These are phyloP conservation scores for Domatiomyces globalis DNA, from an alignment of 2,329 filamentous ascomycete species.

Conservation along the genomic window DNA sequence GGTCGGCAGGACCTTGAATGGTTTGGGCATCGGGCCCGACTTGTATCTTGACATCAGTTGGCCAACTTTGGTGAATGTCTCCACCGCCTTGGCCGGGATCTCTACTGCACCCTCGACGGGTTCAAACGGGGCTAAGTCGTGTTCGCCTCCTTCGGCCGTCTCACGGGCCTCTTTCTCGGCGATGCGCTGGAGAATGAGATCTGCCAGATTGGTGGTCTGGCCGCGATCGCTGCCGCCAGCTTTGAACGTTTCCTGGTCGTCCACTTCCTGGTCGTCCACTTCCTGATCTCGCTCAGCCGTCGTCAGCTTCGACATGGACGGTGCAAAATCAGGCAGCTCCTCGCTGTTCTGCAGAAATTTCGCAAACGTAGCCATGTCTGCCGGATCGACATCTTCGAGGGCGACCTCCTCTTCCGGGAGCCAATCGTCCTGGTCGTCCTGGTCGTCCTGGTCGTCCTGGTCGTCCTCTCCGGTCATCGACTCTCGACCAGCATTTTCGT, in stretches of 20 bases:
- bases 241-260: not conserved
- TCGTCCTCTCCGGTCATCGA: not conserved
- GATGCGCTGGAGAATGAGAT: slow-evolving; percentile 89
- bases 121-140: slow-evolving; percentile 12
- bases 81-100: slow-evolving; percentile 77
- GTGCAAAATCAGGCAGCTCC: slow-evolving; percentile 26
- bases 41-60: slow-evolving; percentile 84
- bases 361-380: slow-evolving; percentile 80
- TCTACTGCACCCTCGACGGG: slow-evolving; percentile 67
- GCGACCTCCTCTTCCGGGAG: slow-evolving; percentile 39
- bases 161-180: slow-evolving; percentile 66
- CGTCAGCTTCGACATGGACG: slow-evolving; percentile 20
- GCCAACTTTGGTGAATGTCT: slow-evolving; percentile 61
- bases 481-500: slow-evolving; percentile 36
- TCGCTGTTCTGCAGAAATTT: slow-evolving; percentile 63
- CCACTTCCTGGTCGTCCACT: not conserved
- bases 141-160: slow-evolving; percentile 38
- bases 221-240: slow-evolving; percentile 21
- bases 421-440: slow-evolving; percentile 66
- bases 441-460: slow-evolving; percentile 24
- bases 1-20: slow-evolving; percentile 90
- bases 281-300: slow-evolving; percentile 15
- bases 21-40: slow-evolving; percentile 90
- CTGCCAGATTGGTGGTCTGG: slow-evolving; percentile 65
- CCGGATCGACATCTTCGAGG: slow-evolving; percentile 64